Conservation (phyloP, 176 grass and related monocot genomes). For the Zoysia pacifica region DNA sequence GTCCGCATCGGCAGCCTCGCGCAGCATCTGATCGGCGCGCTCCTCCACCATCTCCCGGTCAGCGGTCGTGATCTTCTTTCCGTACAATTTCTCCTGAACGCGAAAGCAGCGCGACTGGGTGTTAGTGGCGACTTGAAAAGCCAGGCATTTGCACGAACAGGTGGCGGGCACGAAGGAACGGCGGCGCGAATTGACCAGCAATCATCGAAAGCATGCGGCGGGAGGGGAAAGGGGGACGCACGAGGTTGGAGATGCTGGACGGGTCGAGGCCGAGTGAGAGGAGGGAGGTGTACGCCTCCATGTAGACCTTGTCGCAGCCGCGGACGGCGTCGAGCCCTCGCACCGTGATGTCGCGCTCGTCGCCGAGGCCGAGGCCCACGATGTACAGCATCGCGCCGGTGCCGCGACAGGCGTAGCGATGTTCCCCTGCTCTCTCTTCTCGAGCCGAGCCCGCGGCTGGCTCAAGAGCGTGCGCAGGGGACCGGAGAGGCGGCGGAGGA, state of each 20-base stretch:
- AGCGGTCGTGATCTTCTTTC: conserved; percentile 72
- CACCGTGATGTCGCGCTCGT: conserved; percentile 87
- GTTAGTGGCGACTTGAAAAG: conserved; percentile 5
- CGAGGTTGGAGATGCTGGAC: conserved; percentile 68
- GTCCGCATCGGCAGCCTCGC: conserved; percentile 49
- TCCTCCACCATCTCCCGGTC: conserved; percentile 98
- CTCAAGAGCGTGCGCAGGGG: no score
- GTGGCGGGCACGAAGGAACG: background rate
- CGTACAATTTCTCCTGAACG: conserved; percentile 82
- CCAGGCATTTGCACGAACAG: conserved; percentile 25
- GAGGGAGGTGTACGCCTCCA: conserved; percentile 96
- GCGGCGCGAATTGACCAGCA: background rate
- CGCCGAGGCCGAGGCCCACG: conserved; percentile 74
- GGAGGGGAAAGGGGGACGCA: conserved; percentile 9
- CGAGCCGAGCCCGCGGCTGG: no score
- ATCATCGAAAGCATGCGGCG: conserved; percentile 30
- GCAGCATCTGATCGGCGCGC: conserved; percentile 65
- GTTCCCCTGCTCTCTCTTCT: no score
- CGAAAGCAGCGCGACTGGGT: background rate
- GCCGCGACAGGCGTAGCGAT: no score
- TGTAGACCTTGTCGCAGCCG: conserved; percentile 69
- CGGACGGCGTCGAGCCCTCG: conserved; percentile 79
- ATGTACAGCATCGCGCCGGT: conserved; percentile 67
- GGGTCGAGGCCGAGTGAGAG: conserved; percentile 82
- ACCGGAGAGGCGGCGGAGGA: no score